phyloP scores from a whole-genome alignment of 345 rosid genomes.

The Arabidopsis thaliana region DNA sequence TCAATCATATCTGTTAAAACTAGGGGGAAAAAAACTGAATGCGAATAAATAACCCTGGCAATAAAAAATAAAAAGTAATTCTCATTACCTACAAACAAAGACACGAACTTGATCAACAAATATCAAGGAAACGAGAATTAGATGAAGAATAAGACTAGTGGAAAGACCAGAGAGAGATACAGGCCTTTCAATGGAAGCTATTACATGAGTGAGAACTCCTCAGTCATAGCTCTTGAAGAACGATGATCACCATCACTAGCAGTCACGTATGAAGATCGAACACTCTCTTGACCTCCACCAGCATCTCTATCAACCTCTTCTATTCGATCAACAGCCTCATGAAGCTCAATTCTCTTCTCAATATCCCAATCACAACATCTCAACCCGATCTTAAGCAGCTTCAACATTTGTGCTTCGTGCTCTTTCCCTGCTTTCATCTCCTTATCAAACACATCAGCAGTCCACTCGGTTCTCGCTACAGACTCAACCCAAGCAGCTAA shows the following conservation, averaged over 20 bases:
- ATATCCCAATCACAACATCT: constrained; percentile 78
- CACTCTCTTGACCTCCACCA: constrained; percentile 61
- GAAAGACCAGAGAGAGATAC: constrained; percentile 14
- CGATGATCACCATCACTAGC: constrained; percentile 61
- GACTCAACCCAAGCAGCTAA: constrained; percentile 81
- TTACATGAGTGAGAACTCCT: constrained; percentile 48
- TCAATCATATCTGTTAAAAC: constrained; percentile 32
- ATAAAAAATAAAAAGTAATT: neutral
- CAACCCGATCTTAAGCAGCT: constrained; percentile 84
- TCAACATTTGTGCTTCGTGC: constrained; percentile 75
- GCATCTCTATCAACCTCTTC: constrained; percentile 53
- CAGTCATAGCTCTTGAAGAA: constrained; percentile 66
- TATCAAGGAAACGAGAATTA: constrained; percentile 22
- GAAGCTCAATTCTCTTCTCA: constrained; percentile 73
- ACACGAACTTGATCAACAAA: constrained; percentile 34
- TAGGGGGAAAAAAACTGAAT: constrained; percentile 19
- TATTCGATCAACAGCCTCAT: constrained; percentile 62
- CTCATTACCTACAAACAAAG: constrained; percentile 38
- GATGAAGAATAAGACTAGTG: constrained; percentile 31
- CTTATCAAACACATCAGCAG: constrained; percentile 82
- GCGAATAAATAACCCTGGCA: constrained; percentile 29
- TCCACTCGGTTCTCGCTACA: constrained; percentile 79
- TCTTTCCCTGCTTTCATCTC: constrained; percentile 68
- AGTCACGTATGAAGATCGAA: constrained; percentile 56
- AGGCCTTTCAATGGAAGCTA: constrained; percentile 31